Evolutionary conservation across 106 monocot genomes (phyloP), one percentile per base, ranked within the genome.

Genomic region (Cymbidium sinense): DNA sequence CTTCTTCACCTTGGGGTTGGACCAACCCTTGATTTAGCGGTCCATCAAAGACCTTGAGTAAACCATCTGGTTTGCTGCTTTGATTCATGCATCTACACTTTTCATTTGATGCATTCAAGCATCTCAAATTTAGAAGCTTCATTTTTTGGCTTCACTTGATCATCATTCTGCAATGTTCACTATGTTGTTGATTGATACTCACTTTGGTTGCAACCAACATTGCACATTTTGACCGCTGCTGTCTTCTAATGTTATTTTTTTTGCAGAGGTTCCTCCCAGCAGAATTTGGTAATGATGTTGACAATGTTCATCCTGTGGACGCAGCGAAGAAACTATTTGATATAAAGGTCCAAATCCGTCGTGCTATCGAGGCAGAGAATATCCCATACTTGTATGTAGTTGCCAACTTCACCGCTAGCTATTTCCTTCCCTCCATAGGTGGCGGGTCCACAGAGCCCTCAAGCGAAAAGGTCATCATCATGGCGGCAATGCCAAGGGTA

Each of bases 401-500:
- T 28, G 61, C 73, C 61, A 90, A 93, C 72, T 90, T 43, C 79
- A 90, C 86, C 3, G 90, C 90, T 0, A 84, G 88, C 10, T 83
- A 81, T 58, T 88, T 76, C 65, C 84, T 93, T 19, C 84, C 84
- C 5, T 86, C 50, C 2, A 75, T 93, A 2, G 81, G 39, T 1
- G 87, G 62, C 37, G 0, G 84, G 74, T 0, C 54, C 77, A 5
- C 36, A n/a, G n/a, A 17, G 7, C 80, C 75, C 70, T 90, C 90
- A 4, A 85, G 73, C 0, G 90, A 86, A 28, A 90, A 83, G 51
- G 77, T 86, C 41, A 21, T 65, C 70, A 88, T 93, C 61, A 44
- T 90, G 88, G 93, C 4, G 93, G 93, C 21, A 90, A 88, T 74
- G 7, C 64, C 19, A 90, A 84, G 82, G 93, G 92, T 89, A 84